Evolutionary conservation across 495 filamentous ascomycete genomes (phyloP).

Genomic region (Astrothelium subdiscretum): DNA sequence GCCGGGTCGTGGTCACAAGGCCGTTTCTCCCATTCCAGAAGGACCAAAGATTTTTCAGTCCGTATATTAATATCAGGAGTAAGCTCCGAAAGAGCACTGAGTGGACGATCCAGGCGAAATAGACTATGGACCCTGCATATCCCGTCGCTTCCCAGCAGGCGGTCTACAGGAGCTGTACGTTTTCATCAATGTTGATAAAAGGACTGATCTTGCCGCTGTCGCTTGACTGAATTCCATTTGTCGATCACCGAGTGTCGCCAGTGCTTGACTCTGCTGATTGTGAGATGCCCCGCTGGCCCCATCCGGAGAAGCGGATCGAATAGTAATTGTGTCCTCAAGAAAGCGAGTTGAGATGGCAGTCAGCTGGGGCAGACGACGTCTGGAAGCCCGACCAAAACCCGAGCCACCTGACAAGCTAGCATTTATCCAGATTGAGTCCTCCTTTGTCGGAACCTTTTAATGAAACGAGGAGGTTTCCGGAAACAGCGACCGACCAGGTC

Average conservation of each 20-base stretch:
- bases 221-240: no score
- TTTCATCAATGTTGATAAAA: not conserved
- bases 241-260: no score
- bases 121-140: not conserved
- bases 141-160: not conserved
- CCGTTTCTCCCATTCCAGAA: not conserved
- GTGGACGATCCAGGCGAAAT: not conserved
- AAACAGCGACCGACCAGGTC: not conserved
- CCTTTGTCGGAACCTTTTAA: not conserved
- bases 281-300: no score
- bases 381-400: not conserved
- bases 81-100: not conserved
- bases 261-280: no score
- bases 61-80: not conserved
- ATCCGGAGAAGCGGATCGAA: not conserved
- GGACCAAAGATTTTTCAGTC: not conserved
- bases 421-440: conserved; percentile 2
- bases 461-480: not conserved
- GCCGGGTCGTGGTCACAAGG: not conserved
- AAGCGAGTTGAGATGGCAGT: not conserved
- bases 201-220: no score
- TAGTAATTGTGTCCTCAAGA: not conserved
- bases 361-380: not conserved
- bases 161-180: no score
- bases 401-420: not conserved